Evolutionary conservation across 768 basidiomycete genomes (phyloP), one percentile per base, ranked within the genome.

Genomic region (Mycena maculata): DNA sequence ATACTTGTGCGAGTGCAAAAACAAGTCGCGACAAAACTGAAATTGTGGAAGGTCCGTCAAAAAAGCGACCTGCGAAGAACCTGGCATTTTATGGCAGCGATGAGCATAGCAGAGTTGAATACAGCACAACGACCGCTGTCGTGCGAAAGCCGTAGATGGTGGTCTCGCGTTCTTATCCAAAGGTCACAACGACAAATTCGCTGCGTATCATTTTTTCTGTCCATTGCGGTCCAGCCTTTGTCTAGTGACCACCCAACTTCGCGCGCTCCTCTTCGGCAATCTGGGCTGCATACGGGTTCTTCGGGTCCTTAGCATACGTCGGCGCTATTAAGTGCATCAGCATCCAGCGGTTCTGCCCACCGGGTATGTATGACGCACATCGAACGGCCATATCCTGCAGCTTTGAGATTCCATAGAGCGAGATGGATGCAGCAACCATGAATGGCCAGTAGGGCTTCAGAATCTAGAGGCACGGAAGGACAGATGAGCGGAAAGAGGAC

Each of bases 201-300:
- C 27, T 27, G 50, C 54, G 53, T 33, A 48, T 42, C 47, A 57
- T 41, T 60, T 60, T 59, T 67, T 61, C 50, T 62, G 63, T 67
- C 50, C 41, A 58, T 58, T 63, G 44, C 38, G 54, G 60, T 16
- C 55, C 63, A 69, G 52, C 68, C 52, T 60, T 28, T 53, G 25
- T 74, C 72, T 74, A 75, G 63, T 75, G 73, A 53, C 63, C 65
- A 18, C 61, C 61, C 18, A 55, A 53, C 31, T 60, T 60, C 20
- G 69, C 70, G 3, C 31, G 74, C 18, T 60, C 45, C 75, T 91
- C 86, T 76, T 87, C 88, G 59, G 93, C 91, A 62, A 94, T 87
- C 74, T 91, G 86, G 25, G 88, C 88, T 12, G 90, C 91, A 79
- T 93, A 92, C 39, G 93, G 93, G 85, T 95, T 95, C 76, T 88